These are phyloP conservation scores for Candida silvatica DNA, from an alignment of 805 yeast species.

Conservation along the genomic window DNA sequence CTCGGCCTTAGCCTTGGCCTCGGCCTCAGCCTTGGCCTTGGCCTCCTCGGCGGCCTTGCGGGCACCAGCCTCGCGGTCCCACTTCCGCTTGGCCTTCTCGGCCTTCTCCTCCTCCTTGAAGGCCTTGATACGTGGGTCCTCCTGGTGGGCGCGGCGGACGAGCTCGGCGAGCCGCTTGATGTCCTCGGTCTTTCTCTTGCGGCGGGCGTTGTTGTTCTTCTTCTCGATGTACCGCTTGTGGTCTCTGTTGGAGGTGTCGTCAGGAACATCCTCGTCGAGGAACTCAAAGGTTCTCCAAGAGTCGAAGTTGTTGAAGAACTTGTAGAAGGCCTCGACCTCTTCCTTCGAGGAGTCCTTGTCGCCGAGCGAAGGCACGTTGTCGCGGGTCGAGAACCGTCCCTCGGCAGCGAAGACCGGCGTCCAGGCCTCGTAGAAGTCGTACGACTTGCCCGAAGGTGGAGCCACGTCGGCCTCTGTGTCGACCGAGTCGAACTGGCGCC, in stretches of 20 bases:
- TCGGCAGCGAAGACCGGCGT: slow-evolving; percentile 86
- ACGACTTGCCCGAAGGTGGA: slow-evolving; percentile 46
- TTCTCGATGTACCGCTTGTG: slow-evolving; percentile 98
- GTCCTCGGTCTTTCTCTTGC: slow-evolving; percentile 96
- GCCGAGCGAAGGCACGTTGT: slow-evolving; percentile 79
- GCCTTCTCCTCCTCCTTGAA: slow-evolving; percentile 93
- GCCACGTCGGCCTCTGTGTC: slow-evolving; percentile 80
- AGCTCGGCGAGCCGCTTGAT: slow-evolving; percentile 79
- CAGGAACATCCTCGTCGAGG: slow-evolving; percentile 98
- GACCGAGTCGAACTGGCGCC: slow-evolving; percentile 93
- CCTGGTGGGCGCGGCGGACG: slow-evolving; percentile 79
- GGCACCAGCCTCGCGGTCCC: slow-evolving; percentile 98
- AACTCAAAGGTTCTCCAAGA: slow-evolving; percentile 98
- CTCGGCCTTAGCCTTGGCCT: slow-evolving; percentile 68
- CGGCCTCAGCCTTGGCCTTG: slow-evolving; percentile 78
- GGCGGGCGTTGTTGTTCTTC: slow-evolving; percentile 93
- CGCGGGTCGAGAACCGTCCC: slow-evolving; percentile 78
- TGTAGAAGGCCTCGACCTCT: slow-evolving; percentile 82
- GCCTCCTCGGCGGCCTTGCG: slow-evolving; percentile 95
- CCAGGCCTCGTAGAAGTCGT: slow-evolving; percentile 86
- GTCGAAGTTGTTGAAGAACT: slow-evolving; percentile 88
- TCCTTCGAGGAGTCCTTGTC: slow-evolving; percentile 55
- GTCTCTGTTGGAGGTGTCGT: slow-evolving; percentile 98
- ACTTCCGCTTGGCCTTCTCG: slow-evolving; percentile 89
- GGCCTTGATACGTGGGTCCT: slow-evolving; percentile 90